Conservation (phyloP, 1,139 yeast genomes). For the Petasospora fabianii region DNA sequence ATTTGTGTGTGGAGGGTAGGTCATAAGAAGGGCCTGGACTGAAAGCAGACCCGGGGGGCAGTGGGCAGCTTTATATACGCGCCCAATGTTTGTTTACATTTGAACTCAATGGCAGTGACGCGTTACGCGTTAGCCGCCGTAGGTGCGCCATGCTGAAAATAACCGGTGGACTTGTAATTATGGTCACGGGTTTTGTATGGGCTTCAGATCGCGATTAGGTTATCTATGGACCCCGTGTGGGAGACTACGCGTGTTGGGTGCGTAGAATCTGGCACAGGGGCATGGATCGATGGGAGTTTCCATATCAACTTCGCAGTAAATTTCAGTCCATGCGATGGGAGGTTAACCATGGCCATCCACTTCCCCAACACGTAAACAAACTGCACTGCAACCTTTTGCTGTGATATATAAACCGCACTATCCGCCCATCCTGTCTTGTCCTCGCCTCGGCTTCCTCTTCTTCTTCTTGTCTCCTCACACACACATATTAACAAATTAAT, state of each 20-base stretch:
- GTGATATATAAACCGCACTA: constrained; percentile 8
- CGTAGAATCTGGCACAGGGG: not conserved
- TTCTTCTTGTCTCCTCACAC: constrained; percentile 7
- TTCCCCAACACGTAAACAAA: not conserved
- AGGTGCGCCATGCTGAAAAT: too few species aligned
- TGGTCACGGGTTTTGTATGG: not conserved
- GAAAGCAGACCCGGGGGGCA: too few species aligned
- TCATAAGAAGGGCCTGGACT: too few species aligned
- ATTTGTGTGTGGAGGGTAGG: constrained; percentile 7
- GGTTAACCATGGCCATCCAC: not conserved
- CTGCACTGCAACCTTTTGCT: not conserved
- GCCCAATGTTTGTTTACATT: too few species aligned
- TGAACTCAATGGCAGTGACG: too few species aligned
- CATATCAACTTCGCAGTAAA: too few species aligned
- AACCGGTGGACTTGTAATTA: not conserved
- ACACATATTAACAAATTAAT: constrained; percentile 17
- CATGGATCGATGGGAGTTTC: too few species aligned
- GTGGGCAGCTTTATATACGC: too few species aligned
- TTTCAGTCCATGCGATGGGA: too few species aligned
- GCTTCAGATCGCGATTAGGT: too few species aligned
- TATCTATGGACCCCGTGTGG: not conserved
- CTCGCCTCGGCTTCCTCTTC: constrained; percentile 4
- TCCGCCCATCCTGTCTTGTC: constrained; percentile 4
- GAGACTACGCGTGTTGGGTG: not conserved
- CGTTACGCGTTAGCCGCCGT: too few species aligned